phyloP scores from a whole-genome alignment of 2,329 filamentous ascomycete species.

The Aspergillus transmontanensis region DNA sequence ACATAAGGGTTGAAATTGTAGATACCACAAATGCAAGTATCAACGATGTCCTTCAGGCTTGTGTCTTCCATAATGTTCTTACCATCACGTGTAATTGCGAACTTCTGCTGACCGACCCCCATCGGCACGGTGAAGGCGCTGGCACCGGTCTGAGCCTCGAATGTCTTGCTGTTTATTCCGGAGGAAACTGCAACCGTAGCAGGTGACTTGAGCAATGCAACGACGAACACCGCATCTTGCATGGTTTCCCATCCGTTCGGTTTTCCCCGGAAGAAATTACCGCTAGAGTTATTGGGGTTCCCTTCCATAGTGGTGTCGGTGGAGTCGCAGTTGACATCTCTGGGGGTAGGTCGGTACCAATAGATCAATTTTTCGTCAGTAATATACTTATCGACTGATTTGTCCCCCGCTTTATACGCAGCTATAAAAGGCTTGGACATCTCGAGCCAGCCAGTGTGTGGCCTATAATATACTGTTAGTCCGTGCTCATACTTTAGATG shows the following conservation, averaged over 20 bases:
- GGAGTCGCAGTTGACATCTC: conserved; percentile 51
- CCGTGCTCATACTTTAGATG: background rate
- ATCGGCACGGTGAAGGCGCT: conserved; percentile 50
- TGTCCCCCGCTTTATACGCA: conserved; percentile 54
- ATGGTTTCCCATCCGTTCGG: conserved; percentile 55
- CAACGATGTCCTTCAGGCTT: conserved; percentile 53
- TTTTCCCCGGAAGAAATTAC: conserved; percentile 56
- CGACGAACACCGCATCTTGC: conserved; percentile 55
- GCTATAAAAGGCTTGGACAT: conserved; percentile 58
- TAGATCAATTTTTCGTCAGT: conserved; percentile 55
- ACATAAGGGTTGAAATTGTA: conserved; percentile 63
- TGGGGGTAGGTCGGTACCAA: conserved; percentile 58
- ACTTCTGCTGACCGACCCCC: conserved; percentile 52
- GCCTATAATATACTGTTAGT: conserved; percentile 32
- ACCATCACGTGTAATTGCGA: conserved; percentile 48
- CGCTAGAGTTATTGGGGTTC: conserved; percentile 48
- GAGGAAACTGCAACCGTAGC: conserved; percentile 51
- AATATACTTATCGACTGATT: conserved; percentile 40
- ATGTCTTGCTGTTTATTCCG: conserved; percentile 47
- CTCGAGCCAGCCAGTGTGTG: conserved; percentile 57
- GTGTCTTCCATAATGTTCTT: conserved; percentile 49
- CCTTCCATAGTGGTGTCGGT: conserved; percentile 54
- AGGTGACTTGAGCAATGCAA: conserved; percentile 51
- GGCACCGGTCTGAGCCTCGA: conserved; percentile 51
- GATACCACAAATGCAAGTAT: conserved; percentile 52